Evolutionary conservation across 768 basidiomycete species (phyloP), one percentile per base, ranked within the genome.

Genomic region (Brasilioporus rufonigricans): DNA sequence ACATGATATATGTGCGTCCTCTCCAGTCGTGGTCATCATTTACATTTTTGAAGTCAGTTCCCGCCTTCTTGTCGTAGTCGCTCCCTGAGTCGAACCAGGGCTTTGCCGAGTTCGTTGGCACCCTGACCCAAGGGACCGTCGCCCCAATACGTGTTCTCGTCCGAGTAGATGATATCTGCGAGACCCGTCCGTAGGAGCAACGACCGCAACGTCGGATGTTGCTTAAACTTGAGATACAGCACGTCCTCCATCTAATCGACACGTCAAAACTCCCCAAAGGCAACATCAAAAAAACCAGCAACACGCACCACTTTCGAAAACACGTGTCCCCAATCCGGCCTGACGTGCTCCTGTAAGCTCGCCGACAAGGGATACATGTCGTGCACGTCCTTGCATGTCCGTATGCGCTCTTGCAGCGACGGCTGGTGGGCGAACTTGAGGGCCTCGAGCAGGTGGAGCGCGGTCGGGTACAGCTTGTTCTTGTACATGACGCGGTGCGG

Each of bases 361-460:
- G 63, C 64, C 43, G 74, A 71, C 45, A 77, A 64, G 5, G 63
- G 65, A 16, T 66, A 67, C 71, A 74, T 77, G 14, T 76, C 74
- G 40, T 68, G 67, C n/a, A 72, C 68, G 23, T 67, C 74, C n/a
- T 62, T 63, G 55, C 72, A 72, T 13, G 56, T 61, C 49, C 87
- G 76, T 52, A 91, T 85, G 27, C 62, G 61, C 52, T 88, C 83
- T 12, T 83, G 82, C 18, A 87, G 60, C 0, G 80, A 77, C 0
- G 80, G 81, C 3, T 74, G 73, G 21, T 74, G 67, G 35, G 82
- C 62, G 67, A 83, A 92, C 66, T 87, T 87, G 63, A 87, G 73
- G 10, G 89, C 88, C 69, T 92, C 88, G 50, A 83, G 79, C n/a
- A 92, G 76, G 60, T 92, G 90, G 61, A 84, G 68, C 11, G 86